phyloP scores from a whole-genome alignment of 129 eudicot genomes.

The Lactuca sativa region DNA sequence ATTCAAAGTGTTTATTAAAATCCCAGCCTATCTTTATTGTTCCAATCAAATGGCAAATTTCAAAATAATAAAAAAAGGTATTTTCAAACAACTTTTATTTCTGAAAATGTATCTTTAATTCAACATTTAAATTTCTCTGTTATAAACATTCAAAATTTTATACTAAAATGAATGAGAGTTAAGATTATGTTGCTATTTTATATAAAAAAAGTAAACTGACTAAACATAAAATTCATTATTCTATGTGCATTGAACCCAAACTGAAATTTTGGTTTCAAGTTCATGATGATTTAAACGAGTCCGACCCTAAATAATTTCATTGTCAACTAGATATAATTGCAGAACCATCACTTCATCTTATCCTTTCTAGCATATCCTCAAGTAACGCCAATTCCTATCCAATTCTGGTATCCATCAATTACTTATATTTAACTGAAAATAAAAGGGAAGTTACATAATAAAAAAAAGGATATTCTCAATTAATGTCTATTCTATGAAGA shows the following conservation, averaged over 20 bases:
- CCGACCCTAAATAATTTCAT: constrained; percentile 17
- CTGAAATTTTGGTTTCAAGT: not conserved
- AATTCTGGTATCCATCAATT: constrained; percentile 20
- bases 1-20: not conserved
- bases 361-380: constrained; percentile 21
- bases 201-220: not conserved
- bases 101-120: too few relatives aligned
- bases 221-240: not conserved
- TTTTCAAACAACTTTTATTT: not conserved
- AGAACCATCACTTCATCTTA: constrained; percentile 7
- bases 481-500: not conserved
- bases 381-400: constrained; percentile 20
- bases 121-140: not conserved
- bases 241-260: not conserved
- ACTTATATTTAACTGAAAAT: not conserved
- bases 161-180: not conserved
- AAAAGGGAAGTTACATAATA: not conserved
- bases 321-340: not conserved
- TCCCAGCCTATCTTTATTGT: not conserved
- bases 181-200: not conserved
- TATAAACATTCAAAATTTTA: not conserved
- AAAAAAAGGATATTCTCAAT: too few relatives aligned
- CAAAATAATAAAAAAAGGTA: not conserved
- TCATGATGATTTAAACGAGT: not conserved
- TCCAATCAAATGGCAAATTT: not conserved